Percentiles rank a stretch among this genome's conserved stretches.
Conservation (phyloP, 306 rosid genomes). For the Prunus dulcis region DNA sequence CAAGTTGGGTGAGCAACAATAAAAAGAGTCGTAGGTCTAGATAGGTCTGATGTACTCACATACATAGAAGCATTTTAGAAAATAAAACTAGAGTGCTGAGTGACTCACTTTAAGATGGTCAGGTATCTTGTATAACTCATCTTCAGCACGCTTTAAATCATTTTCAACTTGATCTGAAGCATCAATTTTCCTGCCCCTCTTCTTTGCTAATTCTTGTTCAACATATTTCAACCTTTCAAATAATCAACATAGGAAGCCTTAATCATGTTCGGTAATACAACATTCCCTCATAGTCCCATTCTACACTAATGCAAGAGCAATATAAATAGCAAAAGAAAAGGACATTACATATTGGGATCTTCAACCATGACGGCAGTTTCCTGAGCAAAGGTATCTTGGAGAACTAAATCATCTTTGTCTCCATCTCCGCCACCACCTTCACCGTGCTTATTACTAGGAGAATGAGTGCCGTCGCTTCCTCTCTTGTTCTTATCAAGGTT, state of each 20-base stretch:
- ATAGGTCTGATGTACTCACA: not conserved
- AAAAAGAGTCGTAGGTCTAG: not conserved
- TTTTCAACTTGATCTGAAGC: slow-evolving; percentile 61
- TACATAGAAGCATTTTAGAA: not conserved
- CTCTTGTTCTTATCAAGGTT: slow-evolving; percentile 7
- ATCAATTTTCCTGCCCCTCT: slow-evolving; percentile 70
- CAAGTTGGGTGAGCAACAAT: not conserved
- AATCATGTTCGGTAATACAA: not conserved
- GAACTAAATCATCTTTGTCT: slow-evolving; percentile 83
- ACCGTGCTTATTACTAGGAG: slow-evolving; percentile 23
- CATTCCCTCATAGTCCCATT: not conserved
- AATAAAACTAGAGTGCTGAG: slow-evolving; percentile 4
- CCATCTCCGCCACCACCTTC: slow-evolving; percentile 44
- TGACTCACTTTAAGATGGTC: slow-evolving; percentile 89
- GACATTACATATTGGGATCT: slow-evolving; percentile 83
- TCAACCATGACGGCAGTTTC: slow-evolving; percentile 86
- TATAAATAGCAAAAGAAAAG: not conserved
- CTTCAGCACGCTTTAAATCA: slow-evolving; percentile 89
- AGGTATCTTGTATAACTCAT: slow-evolving; percentile 87
- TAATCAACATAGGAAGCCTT: not conserved
- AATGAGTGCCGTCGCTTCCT: not conserved
- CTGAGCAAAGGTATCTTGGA: slow-evolving; percentile 90
- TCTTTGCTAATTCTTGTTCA: slow-evolving; percentile 90
- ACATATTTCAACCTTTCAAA: slow-evolving; percentile 60
- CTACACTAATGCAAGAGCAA: slow-evolving; percentile 1